These are phyloP conservation scores for Linaria vulgaris DNA, from an alignment of 257 asterid species.

Conservation along the genomic window DNA sequence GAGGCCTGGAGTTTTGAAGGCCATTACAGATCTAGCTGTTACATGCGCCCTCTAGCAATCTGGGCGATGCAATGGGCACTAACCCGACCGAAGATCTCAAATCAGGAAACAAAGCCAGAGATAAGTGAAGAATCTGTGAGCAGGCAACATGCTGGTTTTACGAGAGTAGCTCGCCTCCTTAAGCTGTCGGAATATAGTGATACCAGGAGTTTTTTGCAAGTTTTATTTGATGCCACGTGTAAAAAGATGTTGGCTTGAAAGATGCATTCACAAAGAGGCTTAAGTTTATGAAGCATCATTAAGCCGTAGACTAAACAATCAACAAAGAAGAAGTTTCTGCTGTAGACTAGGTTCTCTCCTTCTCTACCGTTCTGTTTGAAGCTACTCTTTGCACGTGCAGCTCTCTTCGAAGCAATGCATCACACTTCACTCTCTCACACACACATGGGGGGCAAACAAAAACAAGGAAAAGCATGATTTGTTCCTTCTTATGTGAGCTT, in stretches of 20 bases:
- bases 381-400: no score
- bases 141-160: constrained; percentile 71
- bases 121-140: constrained; percentile 53
- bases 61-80: constrained; percentile 99
- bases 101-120: constrained; percentile 42
- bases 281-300: no score
- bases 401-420: no score
- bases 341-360: no score
- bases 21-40: constrained; percentile 64
- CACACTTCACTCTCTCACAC: no score
- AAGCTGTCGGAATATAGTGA: constrained; percentile 61
- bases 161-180: constrained; percentile 74
- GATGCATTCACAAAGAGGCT: no score
- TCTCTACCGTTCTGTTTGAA: no score
- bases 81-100: constrained; percentile 44
- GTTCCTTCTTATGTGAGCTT: neutral
- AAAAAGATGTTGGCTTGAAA: constrained; percentile 59
- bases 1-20: constrained; percentile 84
- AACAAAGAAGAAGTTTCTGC: no score
- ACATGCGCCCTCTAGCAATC: constrained; percentile 93
- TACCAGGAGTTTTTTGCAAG: constrained; percentile 68
- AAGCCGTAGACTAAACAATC: no score
- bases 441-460: neutral
- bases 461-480: neutral
- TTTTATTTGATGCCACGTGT: constrained; percentile 71